Evolutionary conservation across 352 stramenopile species (phyloP), one percentile per base, ranked within the genome.

Genomic region (Pythium folliculosum): DNA sequence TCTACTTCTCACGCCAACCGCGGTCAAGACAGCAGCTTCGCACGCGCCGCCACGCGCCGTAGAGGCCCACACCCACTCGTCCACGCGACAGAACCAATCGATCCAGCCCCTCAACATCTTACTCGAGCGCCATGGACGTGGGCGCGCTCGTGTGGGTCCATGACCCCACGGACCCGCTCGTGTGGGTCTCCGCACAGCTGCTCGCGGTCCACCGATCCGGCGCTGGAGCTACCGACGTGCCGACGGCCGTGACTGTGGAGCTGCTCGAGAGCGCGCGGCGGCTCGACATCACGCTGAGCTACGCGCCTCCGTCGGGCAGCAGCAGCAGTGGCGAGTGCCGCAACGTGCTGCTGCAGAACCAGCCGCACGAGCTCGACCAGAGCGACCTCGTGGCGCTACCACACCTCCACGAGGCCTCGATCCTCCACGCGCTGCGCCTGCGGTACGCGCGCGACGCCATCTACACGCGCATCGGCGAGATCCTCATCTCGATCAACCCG

Each of bases 381-480:
- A 80, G 74, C 43, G 86, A 95, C 64, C 78, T 96, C 37, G 85
- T 93, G 56, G 73, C 81, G 64, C 74, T 95, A 13, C 83, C 88
- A n/a, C 88, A 96, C 66, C 71, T 96, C 25, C 88, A 96, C 57
- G 89, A 95, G 57, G 86, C 89, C 22, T 90, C 86, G 1, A 94
- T 96, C 44, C 78, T 96, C 17, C 80, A 95, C 49, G 81, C 83
- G 40, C 78, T 96, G 60, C 81, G 78, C 3, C 71, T 85, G 53
- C 88, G 88, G 27, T 96, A 94, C 70, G 77, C 82, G 44, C 80
- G 85, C 38, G 80, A 96, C 66, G 77, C 74, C 52, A 96, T 96
- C 72, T 96, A 96, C 72, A 96, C 89, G 12, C 83, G 81, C 66
- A 93, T 93, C 47, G 89, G 86, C 45, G 86, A 96, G 51, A 94